These are phyloP conservation scores for Sugiyamaella chiloensis DNA, from an alignment of 805 yeast species.

Conservation along the genomic window DNA sequence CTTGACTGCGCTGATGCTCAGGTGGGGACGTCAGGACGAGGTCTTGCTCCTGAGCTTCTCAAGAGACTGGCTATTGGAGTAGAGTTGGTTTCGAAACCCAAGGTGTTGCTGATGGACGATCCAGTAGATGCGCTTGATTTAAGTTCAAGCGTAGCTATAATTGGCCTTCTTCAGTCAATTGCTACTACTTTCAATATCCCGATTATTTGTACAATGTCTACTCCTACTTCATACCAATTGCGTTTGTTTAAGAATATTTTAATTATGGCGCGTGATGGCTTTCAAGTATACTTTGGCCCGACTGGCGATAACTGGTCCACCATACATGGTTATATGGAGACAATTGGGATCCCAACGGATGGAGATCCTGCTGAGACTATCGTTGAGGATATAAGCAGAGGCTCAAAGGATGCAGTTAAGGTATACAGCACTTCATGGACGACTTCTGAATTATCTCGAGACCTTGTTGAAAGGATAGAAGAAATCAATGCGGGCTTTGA, in stretches of 20 bases:
- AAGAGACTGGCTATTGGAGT: slow-evolving; percentile 68
- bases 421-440: background rate
- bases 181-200: slow-evolving; percentile 68
- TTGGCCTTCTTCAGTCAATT: slow-evolving; percentile 60
- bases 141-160: slow-evolving; percentile 61
- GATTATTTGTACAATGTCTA: slow-evolving; percentile 68
- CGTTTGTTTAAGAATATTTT: background rate
- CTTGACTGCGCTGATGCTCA: slow-evolving; percentile 65
- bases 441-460: background rate
- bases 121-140: slow-evolving; percentile 70
- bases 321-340: background rate
- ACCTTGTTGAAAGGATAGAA: background rate
- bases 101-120: slow-evolving; percentile 59
- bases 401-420: background rate
- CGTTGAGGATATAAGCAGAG: background rate
- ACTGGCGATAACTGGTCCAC: background rate
- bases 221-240: background rate
- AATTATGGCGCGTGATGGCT: background rate
- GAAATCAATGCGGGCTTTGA: too few species aligned
- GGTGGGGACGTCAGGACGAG: slow-evolving; percentile 47
- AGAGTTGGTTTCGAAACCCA: slow-evolving; percentile 66
- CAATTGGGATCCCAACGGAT: background rate
- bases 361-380: background rate
- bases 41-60: slow-evolving; percentile 65
- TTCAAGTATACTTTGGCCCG: slow-evolving; percentile 1